phyloP scores from a whole-genome alignment of 345 rosid genomes.

The Firmiana major region DNA sequence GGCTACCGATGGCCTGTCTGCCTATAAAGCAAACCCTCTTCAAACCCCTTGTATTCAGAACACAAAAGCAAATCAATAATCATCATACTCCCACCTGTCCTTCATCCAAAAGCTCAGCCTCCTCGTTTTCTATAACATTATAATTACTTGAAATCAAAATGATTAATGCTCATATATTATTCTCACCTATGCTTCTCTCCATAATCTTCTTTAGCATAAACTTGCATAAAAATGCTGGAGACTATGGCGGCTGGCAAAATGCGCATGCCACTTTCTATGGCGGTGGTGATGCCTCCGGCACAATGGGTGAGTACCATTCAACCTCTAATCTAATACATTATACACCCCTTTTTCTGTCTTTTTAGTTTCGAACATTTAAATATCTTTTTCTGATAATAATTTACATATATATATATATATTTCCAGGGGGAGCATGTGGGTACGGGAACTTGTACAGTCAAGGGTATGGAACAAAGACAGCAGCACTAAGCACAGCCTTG shows the following conservation, averaged over 20 bases:
- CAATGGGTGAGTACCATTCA: constrained; percentile 31
- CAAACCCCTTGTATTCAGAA: background rate
- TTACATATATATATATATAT: background rate
- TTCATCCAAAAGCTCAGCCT: background rate
- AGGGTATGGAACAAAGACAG: constrained; percentile 42
- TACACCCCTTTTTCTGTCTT: background rate
- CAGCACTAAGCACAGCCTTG: constrained; percentile 43
- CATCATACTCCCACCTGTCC: background rate
- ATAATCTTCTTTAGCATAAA: constrained; percentile 4
- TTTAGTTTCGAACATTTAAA: background rate
- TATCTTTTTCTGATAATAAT: background rate
- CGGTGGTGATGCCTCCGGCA: constrained; percentile 45
- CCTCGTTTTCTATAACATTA: background rate
- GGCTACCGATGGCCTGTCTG: background rate
- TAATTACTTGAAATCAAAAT: background rate
- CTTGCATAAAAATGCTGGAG: constrained; percentile 18
- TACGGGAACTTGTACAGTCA: constrained; percentile 40
- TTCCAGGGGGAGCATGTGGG: constrained; percentile 48
- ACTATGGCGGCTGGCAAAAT: constrained; percentile 37
- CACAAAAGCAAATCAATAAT: background rate
- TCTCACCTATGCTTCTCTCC: constrained; percentile 8
- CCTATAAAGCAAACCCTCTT: constrained; percentile 21
- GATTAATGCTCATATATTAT: constrained; percentile 14
- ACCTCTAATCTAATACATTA: background rate
- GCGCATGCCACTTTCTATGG: constrained; percentile 51